phyloP scores from a whole-genome alignment of 768 basidiomycete genomes.

The Omphalotus guepiniiformis region DNA sequence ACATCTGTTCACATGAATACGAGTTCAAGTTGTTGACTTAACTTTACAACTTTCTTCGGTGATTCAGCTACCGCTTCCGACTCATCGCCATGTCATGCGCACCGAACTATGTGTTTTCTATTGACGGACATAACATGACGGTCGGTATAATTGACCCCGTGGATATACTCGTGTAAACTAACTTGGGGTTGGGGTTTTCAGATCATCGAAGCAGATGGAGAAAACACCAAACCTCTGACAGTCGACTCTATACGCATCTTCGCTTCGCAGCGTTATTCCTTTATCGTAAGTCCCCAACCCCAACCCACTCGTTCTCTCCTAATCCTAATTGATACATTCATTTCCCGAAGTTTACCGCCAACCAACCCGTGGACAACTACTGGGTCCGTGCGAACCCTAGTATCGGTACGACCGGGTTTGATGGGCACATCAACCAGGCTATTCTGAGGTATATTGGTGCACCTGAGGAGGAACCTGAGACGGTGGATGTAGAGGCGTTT shows the following conservation, averaged over 20 bases:
- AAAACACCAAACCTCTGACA: conserved; percentile 22
- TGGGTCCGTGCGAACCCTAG: conserved; percentile 23
- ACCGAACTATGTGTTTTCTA: conserved; percentile 22
- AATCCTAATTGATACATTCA: neutral
- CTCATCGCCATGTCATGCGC: conserved; percentile 25
- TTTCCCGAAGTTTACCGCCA: conserved; percentile 13
- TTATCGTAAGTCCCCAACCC: neutral
- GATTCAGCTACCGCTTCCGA: conserved; percentile 29
- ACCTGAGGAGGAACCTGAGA: conserved; percentile 10
- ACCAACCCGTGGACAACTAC: conserved; percentile 29
- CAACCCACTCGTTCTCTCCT: neutral
- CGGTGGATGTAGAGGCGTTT: neutral
- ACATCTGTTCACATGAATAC: too few species aligned
- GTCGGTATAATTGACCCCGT: conserved; percentile 13
- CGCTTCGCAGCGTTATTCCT: conserved; percentile 9
- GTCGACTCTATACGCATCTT: conserved; percentile 17
- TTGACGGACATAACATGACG: conserved; percentile 26
- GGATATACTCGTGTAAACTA: too few species aligned
- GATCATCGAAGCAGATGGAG: conserved; percentile 40
- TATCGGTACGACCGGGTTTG: neutral
- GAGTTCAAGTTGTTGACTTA: too few species aligned
- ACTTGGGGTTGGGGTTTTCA: too few species aligned
- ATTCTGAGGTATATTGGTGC: conserved; percentile 34
- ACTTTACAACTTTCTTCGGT: neutral
- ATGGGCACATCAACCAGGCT: conserved; percentile 29